Percentiles rank a stretch among this genome's conserved stretches.
Evolutionary conservation across 495 filamentous ascomycete species (phyloP).

Genomic region (Trichodelitschia bisporula): DNA sequence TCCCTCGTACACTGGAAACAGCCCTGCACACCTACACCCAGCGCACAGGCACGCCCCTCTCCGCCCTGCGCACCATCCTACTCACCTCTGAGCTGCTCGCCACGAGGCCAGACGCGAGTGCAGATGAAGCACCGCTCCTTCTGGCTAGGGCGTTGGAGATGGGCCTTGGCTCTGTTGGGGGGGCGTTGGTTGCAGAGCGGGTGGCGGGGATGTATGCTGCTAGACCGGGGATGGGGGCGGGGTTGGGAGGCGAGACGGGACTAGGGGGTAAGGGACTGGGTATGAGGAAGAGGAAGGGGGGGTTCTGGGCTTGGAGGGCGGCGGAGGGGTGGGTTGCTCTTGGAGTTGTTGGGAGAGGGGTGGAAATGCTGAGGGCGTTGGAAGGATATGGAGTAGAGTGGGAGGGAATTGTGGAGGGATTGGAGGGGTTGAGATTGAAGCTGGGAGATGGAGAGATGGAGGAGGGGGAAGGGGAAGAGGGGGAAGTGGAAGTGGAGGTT

Average conservation of each 20-base stretch:
- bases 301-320: constrained; percentile 67
- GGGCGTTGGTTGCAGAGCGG: constrained; percentile 61
- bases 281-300: constrained; percentile 52
- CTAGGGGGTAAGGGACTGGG: constrained; percentile 39
- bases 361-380: constrained; percentile 42
- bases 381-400: no score
- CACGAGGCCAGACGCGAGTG: constrained; percentile 38
- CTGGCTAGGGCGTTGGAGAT: constrained; percentile 56
- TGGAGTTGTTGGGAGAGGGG: constrained; percentile 42
- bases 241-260: constrained; percentile 50
- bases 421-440: constrained; percentile 24
- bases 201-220: no score
- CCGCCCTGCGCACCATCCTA: constrained; percentile 50
- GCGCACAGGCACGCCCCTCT: constrained; percentile 33
- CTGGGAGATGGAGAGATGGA: background rate
- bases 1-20: no score
- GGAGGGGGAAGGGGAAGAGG: constrained; percentile 14
- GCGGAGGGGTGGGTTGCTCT: constrained; percentile 61
- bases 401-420: constrained; percentile 45
- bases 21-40: background rate
- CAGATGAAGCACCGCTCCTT: constrained; percentile 76
- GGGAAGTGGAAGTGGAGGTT: constrained; percentile 17
- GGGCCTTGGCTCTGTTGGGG: constrained; percentile 45
- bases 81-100: constrained; percentile 62
- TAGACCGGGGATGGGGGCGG: constrained; percentile 60